Evolutionary conservation across 495 filamentous ascomycete genomes (phyloP), one percentile per base, ranked within the genome.

Genomic region (Xylaria telfairii): DNA sequence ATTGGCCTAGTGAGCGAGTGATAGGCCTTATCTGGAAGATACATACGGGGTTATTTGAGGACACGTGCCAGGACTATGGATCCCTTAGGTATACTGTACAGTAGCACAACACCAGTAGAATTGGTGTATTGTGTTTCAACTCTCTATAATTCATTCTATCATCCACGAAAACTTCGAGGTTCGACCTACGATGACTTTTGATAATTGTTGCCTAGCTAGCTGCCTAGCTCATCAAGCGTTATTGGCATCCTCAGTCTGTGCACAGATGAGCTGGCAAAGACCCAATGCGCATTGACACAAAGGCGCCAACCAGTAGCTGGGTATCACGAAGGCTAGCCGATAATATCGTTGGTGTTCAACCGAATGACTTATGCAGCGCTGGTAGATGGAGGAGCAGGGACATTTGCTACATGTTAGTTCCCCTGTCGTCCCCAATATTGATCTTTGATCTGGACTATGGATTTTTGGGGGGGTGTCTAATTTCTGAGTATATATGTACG

Each of bases 31-130:
- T 49, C 41, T 42, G 42, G 28, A 53, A 26, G 32, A 61, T 61
- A 68, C 66, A 37, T 60, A 21, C 17, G 44, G 62, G 24, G n/a
- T 4, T 3, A 17, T 19, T 71, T 77, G 42, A 78, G 76, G 76
- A 78, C 76, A 78, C 76, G 76, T 78, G 76, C 76, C 71, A 74
- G 54, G 19, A 61, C 37, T 41, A 2, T n/a, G n/a, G n/a, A n/a
- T n/a, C n/a, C n/a, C n/a, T n/a, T n/a, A n/a, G n/a, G n/a, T n/a
- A n/a, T n/a, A n/a, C n/a, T n/a, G n/a, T n/a, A n/a, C n/a, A n/a
- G n/a, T n/a, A n/a, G n/a, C n/a, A n/a, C n/a, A n/a, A n/a, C n/a
- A n/a, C n/a, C n/a, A n/a, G n/a, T n/a, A 7, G 19, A n/a, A 49
- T 49, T 49, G 19, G 46, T 42, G 39, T 8, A 13, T n/a, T n/a